phyloP scores from a whole-genome alignment of 495 filamentous ascomycete species.

The Lasiosphaeria ovina region DNA sequence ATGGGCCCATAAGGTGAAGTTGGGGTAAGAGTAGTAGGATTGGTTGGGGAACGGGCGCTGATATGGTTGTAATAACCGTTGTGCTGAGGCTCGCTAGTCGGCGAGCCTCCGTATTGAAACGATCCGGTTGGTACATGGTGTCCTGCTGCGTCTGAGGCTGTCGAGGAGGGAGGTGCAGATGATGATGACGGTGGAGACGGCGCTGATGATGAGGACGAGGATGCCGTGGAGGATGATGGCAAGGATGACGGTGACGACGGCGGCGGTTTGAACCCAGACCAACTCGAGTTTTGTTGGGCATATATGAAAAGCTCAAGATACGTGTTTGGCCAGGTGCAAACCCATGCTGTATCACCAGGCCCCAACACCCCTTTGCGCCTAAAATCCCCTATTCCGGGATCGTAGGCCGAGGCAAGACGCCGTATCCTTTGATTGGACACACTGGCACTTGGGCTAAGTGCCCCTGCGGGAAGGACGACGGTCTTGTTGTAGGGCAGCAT shows the following conservation, averaged over 20 bases:
- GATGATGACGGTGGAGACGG: conserved; percentile 8
- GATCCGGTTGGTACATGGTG: not conserved
- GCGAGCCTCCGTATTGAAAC: not conserved
- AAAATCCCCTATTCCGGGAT: conserved; percentile 29
- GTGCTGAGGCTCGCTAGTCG: conserved; percentile 5
- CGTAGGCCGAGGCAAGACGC: not conserved
- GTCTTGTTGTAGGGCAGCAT: conserved; percentile 72
- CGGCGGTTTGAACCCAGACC: conserved; percentile 15
- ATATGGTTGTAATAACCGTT: not conserved
- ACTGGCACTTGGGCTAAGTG: conserved; percentile 33
- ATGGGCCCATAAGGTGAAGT: conserved; percentile 14
- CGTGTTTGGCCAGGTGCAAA: conserved; percentile 85
- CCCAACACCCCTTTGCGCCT: conserved; percentile 51
- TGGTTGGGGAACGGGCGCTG: not conserved
- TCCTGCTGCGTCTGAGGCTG: not conserved
- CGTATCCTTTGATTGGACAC: conserved; percentile 14
- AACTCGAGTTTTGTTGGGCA: conserved; percentile 55
- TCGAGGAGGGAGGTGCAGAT: not conserved
- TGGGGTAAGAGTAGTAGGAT: conserved; percentile 1
- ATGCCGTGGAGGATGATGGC: conserved; percentile 11
- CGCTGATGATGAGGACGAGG: not conserved
- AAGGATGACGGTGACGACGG: conserved; percentile 5
- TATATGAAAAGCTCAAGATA: conserved; percentile 82
- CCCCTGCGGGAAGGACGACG: conserved; percentile 65
- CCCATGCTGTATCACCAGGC: conserved; percentile 72